Evolutionary conservation across 73 alveolate genomes (phyloP), one percentile per base, ranked within the genome.

Genomic region (Paramecium pentaurelia): DNA sequence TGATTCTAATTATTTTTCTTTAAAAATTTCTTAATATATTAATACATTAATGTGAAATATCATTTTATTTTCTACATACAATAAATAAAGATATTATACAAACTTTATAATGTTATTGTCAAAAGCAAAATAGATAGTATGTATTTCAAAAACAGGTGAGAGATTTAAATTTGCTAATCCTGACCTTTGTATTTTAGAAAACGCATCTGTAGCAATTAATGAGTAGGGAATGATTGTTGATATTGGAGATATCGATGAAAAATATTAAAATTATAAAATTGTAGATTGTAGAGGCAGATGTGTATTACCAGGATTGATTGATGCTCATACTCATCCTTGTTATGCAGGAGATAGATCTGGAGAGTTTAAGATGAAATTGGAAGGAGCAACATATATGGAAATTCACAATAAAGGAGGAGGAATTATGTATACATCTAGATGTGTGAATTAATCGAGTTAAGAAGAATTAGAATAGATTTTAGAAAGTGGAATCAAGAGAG

Each of bases 321-420:
- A 94, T 86, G 84, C 95, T 16, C 97, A 94, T 60, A 94, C 97
- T 36, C 97, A 94, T 36, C 77, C 92, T 7, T 92, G 93, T 86
- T 83, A 86, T 42, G 93, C 97, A 28, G 90, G 86, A 4, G 97
- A 94, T 92, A 86, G 97, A 49, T 92, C 95, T 18, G 71, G 86
- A 14, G 97, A 94, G 36, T 94, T 94, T 83, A 58, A 86, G 11
- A 92, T 94, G 95, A 94, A 93, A 83, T 92, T 86, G 14, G 93
- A 73, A 47, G 84, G 83, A 83, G 87, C 89, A 8, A 58, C 97
- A 3, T 94, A 94, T 47, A 44, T 88, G 70, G 94, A 94, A 30
- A 94, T 94, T 42, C 95, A 93, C 30, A 71, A 70, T 44, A 94
- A 86, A 8, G 97, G 97, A 11, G 97, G 97, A 0, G 97, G 97